Conservation (phyloP, 805 yeast species). For the Candida odintsovae region DNA sequence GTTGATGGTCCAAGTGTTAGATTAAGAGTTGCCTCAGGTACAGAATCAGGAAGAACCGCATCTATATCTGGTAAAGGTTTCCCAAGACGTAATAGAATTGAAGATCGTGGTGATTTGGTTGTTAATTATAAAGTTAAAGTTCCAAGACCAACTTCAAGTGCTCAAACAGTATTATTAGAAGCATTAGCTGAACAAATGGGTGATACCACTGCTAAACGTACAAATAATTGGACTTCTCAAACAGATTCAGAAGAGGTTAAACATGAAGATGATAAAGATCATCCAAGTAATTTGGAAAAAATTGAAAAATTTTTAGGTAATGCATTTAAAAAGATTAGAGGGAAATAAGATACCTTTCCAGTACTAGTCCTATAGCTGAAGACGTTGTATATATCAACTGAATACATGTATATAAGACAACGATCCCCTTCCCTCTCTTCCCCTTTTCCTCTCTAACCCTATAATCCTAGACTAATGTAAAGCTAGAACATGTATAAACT, state of each 20-base stretch:
- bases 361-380: too few relatives aligned
- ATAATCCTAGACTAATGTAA: too few relatives aligned
- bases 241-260: background rate
- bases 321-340: conserved; percentile 39
- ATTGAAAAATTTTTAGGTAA: conserved; percentile 48
- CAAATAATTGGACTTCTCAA: conserved; percentile 23
- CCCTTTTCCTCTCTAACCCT: too few relatives aligned
- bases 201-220: conserved; percentile 72
- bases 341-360: too few relatives aligned
- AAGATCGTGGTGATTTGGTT: conserved; percentile 74
- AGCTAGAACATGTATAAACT: too few relatives aligned
- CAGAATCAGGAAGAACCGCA: conserved; percentile 68
- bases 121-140: conserved; percentile 69
- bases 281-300: conserved; percentile 44
- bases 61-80: conserved; percentile 85
- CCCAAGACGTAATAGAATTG: conserved; percentile 50
- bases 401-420: too few relatives aligned
- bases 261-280: conserved; percentile 18
- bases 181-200: conserved; percentile 89
- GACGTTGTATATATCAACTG: background rate
- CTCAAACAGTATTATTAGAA: conserved; percentile 85
- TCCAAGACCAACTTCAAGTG: conserved; percentile 69
- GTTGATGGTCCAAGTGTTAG: conserved; percentile 73
- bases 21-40: conserved; percentile 77
- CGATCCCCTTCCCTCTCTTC: too few relatives aligned